Base-by-base conservation (phyloP, 2,329 filamentous ascomycete genomes). In the Neopestalotiopsis rosae region DNA sequence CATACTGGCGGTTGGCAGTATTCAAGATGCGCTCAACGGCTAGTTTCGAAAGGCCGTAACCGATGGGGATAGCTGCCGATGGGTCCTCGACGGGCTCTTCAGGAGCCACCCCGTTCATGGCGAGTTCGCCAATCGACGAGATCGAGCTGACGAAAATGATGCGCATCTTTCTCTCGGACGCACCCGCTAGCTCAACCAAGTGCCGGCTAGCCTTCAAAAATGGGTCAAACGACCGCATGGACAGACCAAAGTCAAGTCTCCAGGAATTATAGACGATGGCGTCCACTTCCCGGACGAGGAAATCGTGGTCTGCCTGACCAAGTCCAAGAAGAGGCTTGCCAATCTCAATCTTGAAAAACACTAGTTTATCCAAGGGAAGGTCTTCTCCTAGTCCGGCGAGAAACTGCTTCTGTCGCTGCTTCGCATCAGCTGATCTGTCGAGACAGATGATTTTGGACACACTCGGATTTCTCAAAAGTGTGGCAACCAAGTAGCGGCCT, bases 11-110 rank as follows among this genome's bases (percentile, higher is more conserved):
- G 5, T 13, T 58, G 2, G 69, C 74, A 2, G 69, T 40, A 0
- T 40, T 34, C 1, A 76, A 66, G 10, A 75, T 73, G 10, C 70
- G 24, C 65, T 76, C 72, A 0, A 71, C 71, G 0, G 69, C 72
- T 0, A 72, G 57, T 32, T 76, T 76, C 5, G 73, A 75, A 49
- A 73, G 72, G 3, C 40, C 75, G 52, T 76, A 76, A 3, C 75
- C 75, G 1, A 59, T 71, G 49, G 71, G 45, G 17, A 70, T 4
- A 2, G 72, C 64, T 3, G 72, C 70, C 10, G 61, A 28, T 4
- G 67, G n/a, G 59, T 72, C 71, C 7, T 67, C 56, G 3, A 73
- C 69, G n/a, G 45, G 45, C 45, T 52, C 13, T 52, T 52, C 45
- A 1, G 45, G 45, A 6, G 45, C 45, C n/a, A 52, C n/a, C 9